Conservation (phyloP, 257 asterid species). For the Nemophila menziesii region DNA sequence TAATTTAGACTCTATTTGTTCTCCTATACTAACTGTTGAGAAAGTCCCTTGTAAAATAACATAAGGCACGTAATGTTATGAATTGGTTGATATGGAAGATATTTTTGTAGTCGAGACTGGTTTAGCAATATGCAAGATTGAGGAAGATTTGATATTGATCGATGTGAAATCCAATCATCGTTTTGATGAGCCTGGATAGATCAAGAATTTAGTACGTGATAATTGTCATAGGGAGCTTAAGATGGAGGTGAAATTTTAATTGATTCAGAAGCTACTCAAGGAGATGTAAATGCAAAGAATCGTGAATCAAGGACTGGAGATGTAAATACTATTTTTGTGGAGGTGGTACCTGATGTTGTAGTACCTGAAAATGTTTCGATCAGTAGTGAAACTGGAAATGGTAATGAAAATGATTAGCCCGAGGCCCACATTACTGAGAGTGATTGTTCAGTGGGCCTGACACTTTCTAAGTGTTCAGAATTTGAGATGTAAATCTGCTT, state of each 20-base stretch:
- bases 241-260: conserved; percentile 23
- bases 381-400: conserved; percentile 8
- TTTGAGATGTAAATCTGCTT: conserved; percentile 17
- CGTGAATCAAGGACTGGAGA: conserved; percentile 15
- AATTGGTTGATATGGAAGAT: conserved; percentile 69
- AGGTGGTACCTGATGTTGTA: too few species aligned
- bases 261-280: too few species aligned
- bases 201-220: conserved; percentile 14
- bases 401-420: too few species aligned
- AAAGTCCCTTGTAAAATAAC: too few species aligned
- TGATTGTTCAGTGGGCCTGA: too few species aligned
- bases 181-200: too few species aligned
- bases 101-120: conserved; percentile 44
- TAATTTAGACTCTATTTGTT: too few species aligned
- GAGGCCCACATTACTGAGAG: neutral
- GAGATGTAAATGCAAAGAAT: conserved; percentile 48
- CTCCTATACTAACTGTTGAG: too few species aligned
- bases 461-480: conserved; percentile 10
- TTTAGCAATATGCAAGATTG: conserved; percentile 22
- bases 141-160: too few species aligned
- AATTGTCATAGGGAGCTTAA: conserved; percentile 16
- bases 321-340: conserved; percentile 16
- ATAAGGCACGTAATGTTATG: too few species aligned
- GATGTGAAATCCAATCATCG: too few species aligned
- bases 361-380: conserved; percentile 18